Base-by-base conservation (phyloP, 495 filamentous ascomycete species). In the Cudoniella acicularis region DNA sequence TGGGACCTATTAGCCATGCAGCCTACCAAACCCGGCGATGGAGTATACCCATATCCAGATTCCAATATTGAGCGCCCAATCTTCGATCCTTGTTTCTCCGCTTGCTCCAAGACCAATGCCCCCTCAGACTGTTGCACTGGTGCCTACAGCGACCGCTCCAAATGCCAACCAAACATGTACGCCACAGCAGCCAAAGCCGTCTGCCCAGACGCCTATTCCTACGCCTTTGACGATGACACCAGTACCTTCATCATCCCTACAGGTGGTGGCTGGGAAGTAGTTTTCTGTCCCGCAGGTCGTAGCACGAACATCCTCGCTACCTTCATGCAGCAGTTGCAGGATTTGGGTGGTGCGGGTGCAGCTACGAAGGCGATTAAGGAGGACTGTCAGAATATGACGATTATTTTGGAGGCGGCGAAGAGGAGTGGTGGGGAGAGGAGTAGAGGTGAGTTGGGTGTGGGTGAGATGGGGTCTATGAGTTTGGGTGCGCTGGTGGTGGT, bases 201-300 rank as follows among this genome's bases (percentile, higher is more conserved):
- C 16, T 93, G 89, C 69, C 89, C 89, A 1, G 89, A 93, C 71
- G 89, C 89, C 17, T 93, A 92, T 69, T 88, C 84, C 65, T 93
- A 80, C 66, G 87, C 89, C 10, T 92, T 83, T 62, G 88, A 93
- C 64, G 90, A 93, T 71, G 73, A 81, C 52, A 79, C 78, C 4
- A 86, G 82, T 45, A 92, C 89, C 0, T 92, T 93, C 69, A 86
- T 89, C 57, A 79, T 91, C 8, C 87, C 89, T 0, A 74, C 74
- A 23, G 88, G 87, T 3, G 84, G 80, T 3, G 89, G 87, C 1
- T 93, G 86, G 74, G 79, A 91, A 69, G 75, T 92, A n/a, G 73
- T 83, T 10, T 91, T 92, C 66, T 92, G 89, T 64, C 90, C 89
- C 0, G 67, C 68, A 2, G 89, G 87, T 0, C 73, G 86, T 10